These are phyloP conservation scores for Vitis hybrid DNA, from an alignment of 177 flowering plant genomes.

Conservation along the genomic window DNA sequence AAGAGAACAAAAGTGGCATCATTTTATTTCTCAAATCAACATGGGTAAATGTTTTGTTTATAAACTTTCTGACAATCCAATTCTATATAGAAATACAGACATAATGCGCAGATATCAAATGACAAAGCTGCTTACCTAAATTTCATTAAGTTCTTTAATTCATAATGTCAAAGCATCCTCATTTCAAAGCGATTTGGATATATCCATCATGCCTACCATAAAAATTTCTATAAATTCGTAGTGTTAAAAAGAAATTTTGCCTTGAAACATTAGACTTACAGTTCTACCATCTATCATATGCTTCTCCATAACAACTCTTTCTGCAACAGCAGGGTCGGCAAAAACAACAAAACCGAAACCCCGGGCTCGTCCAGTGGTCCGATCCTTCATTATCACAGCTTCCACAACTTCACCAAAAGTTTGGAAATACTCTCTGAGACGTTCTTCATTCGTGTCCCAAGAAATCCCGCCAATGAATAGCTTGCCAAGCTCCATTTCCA, in stretches of 20 bases:
- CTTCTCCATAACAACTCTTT: conserved; percentile 52
- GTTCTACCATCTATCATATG: conserved; percentile 62
- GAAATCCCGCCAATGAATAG: conserved; percentile 70
- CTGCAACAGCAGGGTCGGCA: conserved; percentile 54
- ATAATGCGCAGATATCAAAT: neutral
- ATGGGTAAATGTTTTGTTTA: neutral
- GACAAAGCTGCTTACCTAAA: neutral
- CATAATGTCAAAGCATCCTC: neutral
- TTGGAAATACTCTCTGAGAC: conserved; percentile 56
- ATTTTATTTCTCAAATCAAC: neutral
- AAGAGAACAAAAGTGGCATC: neutral
- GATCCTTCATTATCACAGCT: conserved; percentile 69
- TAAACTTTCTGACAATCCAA: no score
- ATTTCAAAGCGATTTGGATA: neutral
- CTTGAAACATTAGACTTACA: conserved; percentile 30
- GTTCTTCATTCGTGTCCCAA: conserved; percentile 70
- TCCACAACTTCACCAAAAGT: conserved; percentile 58
- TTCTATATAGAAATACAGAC: no score
- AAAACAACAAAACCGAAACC: conserved; percentile 68
- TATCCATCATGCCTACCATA: no score
- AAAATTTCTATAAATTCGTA: neutral
- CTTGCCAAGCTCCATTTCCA: conserved; percentile 62
- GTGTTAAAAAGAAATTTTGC: neutral
- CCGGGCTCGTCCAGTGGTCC: conserved; percentile 66
- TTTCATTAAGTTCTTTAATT: neutral